Evolutionary conservation across 192 early-diverging fungal species (phyloP).

Genomic region (Podila epicladia): DNA sequence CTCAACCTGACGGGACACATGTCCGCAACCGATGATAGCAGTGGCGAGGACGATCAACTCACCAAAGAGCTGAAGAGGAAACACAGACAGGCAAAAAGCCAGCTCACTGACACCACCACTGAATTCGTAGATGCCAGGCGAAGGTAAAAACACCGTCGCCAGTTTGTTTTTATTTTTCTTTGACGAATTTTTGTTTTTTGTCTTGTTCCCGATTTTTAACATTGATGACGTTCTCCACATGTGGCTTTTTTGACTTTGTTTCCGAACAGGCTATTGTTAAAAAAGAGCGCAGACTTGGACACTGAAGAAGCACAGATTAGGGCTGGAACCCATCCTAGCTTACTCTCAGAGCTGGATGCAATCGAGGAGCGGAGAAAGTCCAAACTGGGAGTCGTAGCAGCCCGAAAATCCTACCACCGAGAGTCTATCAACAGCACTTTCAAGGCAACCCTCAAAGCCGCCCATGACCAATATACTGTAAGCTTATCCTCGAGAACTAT

Average conservation of each 20-base stretch:
- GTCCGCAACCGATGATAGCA: conserved; percentile 28
- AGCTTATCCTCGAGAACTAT: background rate
- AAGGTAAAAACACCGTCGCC: background rate
- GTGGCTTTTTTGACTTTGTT: background rate
- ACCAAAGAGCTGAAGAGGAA: conserved; percentile 35
- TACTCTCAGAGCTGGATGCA: conserved; percentile 35
- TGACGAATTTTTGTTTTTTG: background rate
- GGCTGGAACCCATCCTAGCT: conserved; percentile 35
- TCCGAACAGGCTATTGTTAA: conserved; percentile 1
- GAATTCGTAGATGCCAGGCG: conserved; percentile 27
- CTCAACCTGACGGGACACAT: conserved; percentile 32
- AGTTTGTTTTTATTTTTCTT: background rate
- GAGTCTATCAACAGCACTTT: conserved; percentile 24
- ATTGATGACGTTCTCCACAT: too few relatives aligned
- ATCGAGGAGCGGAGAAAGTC: conserved; percentile 37
- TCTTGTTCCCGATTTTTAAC: background rate
- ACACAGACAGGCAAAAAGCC: conserved; percentile 16
- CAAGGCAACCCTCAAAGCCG: conserved; percentile 36
- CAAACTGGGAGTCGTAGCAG: conserved; percentile 2
- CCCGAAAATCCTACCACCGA: conserved; percentile 15
- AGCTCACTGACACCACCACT: conserved; percentile 10
- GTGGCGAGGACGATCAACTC: conserved; percentile 31
- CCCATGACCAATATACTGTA: conserved; percentile 42
- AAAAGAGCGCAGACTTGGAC: conserved; percentile 20
- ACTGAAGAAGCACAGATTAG: conserved; percentile 37